Base-by-base conservation (phyloP, 2,329 filamentous ascomycete genomes). In the Fusarium brachygibbosum region DNA sequence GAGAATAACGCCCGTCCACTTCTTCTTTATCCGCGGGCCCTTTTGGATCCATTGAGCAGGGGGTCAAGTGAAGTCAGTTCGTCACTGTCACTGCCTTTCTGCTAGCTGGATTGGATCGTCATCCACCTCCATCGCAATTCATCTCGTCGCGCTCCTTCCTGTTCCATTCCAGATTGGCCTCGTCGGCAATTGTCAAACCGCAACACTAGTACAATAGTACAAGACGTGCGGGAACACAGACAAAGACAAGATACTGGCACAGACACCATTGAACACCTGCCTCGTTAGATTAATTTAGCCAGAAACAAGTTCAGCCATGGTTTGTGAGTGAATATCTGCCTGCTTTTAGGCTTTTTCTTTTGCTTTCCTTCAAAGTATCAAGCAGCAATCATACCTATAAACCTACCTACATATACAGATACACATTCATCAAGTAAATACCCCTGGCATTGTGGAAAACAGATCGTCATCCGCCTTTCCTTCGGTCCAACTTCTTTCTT, bases 301-400 rank as follows among this genome's bases (percentile, higher is more conserved):
- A 58, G 34, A 50, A 51, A 51, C 17, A 51, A 19, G 13, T 40
- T 16, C 48, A 41, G 19, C 29, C 55, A 70, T 70, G 68, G 68
- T 71, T 56, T 65, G 68, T 70, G 46, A 71, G 68, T 70, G 51
- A 63, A 40, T 35, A 40, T 32, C 40, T 58, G 23, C 41, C 48
- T 53, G 23, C 41, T 46, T 48, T 63, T 42, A 42, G 35, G 32
- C 49, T 66, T 64, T 68, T 52, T 19, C n/a, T 46, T 37, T 32
- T 29, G 8, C 32, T 28, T 31, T 37, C 28, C 28, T 67, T 25
- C 7, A 54, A 34, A 37, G 3, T 19, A 45, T 55, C 25, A 38
- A 55, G 29, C 42, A 60, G 9, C 42, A 17, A 17, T 14, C 41
- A 32, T n/a, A 19, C 21, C 28, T 44, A 37, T n/a, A 19, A 45